These are phyloP conservation scores for Naganishia kalamii DNA, from an alignment of 768 basidiomycete species.

Conservation along the genomic window DNA sequence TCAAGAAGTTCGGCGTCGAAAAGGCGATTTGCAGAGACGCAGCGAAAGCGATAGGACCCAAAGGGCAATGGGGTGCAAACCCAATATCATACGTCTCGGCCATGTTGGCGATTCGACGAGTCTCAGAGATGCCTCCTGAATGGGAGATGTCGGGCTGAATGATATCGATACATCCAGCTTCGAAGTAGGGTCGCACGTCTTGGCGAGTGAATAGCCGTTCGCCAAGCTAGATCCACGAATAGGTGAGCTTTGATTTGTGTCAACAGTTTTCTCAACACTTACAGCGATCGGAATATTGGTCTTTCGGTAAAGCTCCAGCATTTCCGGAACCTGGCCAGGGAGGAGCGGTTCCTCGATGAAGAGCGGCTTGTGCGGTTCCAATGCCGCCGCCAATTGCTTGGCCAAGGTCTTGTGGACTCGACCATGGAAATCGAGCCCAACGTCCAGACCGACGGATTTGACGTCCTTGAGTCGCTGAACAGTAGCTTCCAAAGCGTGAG, in stretches of 20 bases:
- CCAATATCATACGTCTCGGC: conserved; percentile 65
- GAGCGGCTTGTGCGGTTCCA: conserved; percentile 58
- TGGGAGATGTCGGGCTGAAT: conserved; percentile 60
- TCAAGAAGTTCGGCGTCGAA: conserved; percentile 56
- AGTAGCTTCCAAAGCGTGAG: conserved; percentile 52
- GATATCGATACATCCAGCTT: conserved; percentile 60
- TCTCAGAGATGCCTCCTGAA: conserved; percentile 55
- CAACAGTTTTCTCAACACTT: conserved; percentile 38
- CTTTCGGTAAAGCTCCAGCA: conserved; percentile 55
- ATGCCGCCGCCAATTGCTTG: conserved; percentile 59
- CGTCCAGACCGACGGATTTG: conserved; percentile 56
- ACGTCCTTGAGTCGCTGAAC: conserved; percentile 56
- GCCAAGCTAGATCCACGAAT: conserved; percentile 27
- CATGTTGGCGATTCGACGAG: conserved; percentile 57
- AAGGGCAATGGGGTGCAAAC: conserved; percentile 61
- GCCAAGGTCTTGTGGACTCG: conserved; percentile 65
- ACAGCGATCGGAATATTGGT: conserved; percentile 61
- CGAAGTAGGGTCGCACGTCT: conserved; percentile 63
- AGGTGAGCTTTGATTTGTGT: neutral
- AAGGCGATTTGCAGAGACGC: conserved; percentile 62
- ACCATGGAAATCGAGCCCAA: conserved; percentile 64
- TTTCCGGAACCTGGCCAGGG: conserved; percentile 59
- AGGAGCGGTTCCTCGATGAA: conserved; percentile 65
- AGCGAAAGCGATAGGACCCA: conserved; percentile 64
- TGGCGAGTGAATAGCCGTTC: conserved; percentile 60